Conservation (phyloP, 176 grass and related monocot genomes). For the Triticum timopheevii region DNA sequence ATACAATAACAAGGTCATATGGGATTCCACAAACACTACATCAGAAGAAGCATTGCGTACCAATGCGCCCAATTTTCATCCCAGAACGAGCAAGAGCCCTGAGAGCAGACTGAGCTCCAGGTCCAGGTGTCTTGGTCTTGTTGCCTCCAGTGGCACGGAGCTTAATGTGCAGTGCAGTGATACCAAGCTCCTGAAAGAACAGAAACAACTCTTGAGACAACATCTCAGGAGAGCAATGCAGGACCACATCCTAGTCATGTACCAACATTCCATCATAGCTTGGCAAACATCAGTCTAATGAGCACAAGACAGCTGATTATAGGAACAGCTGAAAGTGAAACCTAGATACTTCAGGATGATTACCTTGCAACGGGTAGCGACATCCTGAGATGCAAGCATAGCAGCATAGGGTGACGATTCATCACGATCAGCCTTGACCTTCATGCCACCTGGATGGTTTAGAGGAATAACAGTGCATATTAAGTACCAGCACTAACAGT, state of each 20-base stretch:
- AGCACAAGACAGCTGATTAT: background rate
- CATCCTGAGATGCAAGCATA: conserved; percentile 97
- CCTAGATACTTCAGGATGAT: too few relatives aligned
- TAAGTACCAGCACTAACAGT: background rate
- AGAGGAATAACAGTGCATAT: background rate
- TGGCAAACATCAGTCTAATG: background rate
- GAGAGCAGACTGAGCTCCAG: conserved; percentile 89
- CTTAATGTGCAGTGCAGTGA: conserved; percentile 83
- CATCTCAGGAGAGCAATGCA: background rate
- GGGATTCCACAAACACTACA: background rate
- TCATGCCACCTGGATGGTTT: conserved; percentile 68
- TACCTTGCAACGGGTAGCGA: conserved; percentile 75
- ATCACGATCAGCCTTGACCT: conserved; percentile 95
- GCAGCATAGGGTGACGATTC: conserved; percentile 90
- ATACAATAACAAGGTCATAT: background rate
- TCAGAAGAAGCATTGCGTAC: conserved; percentile 4
- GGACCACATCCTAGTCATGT: background rate
- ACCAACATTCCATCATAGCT: background rate
- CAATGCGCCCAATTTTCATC: conserved; percentile 91
- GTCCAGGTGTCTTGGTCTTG: conserved; percentile 87
- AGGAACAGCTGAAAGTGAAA: background rate
- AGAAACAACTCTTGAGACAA: background rate
- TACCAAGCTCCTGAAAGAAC: conserved; percentile 73
- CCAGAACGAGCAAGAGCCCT: conserved; percentile 91
- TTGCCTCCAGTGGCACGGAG: conserved; percentile 85